A percentile compares a stretch with the other conserved stretches of the same genome.
These are phyloP conservation scores for Penicillium sp. DNA, from an alignment of 2,329 filamentous ascomycete genomes.

Conservation along the genomic window DNA sequence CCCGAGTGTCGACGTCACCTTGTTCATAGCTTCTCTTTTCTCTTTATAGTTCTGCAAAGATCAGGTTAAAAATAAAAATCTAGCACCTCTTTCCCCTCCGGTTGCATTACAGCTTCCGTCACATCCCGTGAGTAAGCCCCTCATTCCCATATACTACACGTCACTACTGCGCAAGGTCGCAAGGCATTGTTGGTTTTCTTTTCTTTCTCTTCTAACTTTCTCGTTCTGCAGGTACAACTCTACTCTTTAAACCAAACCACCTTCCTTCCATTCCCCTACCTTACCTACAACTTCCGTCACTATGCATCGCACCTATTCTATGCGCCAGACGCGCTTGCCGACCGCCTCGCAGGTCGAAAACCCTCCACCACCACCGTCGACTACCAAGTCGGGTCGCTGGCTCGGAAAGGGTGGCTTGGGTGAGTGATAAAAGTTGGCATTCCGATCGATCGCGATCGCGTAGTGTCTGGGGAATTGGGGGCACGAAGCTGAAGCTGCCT, in stretches of 20 bases:
- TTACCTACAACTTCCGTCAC: conserved; percentile 14
- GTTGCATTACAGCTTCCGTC: conserved; percentile 1
- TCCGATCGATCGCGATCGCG: background rate
- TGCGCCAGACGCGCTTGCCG: conserved; percentile 94
- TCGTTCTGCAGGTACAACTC: conserved; percentile 12
- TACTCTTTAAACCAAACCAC: background rate
- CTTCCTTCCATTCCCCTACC: background rate
- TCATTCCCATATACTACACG: conserved; percentile 24
- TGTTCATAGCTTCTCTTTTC: background rate
- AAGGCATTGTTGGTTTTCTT: conserved; percentile 9
- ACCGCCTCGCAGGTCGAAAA: conserved; percentile 91
- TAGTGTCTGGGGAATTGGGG: background rate
- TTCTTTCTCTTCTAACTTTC: conserved; percentile 4
- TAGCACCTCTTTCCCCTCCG: background rate
- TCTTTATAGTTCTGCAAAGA: background rate
- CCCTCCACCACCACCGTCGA: conserved; percentile 85
- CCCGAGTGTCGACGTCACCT: conserved; percentile 3
- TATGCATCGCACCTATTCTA: conserved; percentile 99
- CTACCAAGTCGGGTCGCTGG: conserved; percentile 85
- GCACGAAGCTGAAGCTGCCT: conserved; percentile 3
- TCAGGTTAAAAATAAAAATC: background rate
- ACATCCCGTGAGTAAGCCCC: conserved; percentile 1
- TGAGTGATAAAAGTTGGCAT: conserved; percentile 52
- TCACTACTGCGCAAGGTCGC: conserved; percentile 36
- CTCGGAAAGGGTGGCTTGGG: conserved; percentile 85